Percentiles rank a stretch among this genome's conserved stretches.
These are phyloP conservation scores for Cladosporium oxysporum DNA, from an alignment of 2,329 filamentous ascomycete genomes.

Conservation along the genomic window DNA sequence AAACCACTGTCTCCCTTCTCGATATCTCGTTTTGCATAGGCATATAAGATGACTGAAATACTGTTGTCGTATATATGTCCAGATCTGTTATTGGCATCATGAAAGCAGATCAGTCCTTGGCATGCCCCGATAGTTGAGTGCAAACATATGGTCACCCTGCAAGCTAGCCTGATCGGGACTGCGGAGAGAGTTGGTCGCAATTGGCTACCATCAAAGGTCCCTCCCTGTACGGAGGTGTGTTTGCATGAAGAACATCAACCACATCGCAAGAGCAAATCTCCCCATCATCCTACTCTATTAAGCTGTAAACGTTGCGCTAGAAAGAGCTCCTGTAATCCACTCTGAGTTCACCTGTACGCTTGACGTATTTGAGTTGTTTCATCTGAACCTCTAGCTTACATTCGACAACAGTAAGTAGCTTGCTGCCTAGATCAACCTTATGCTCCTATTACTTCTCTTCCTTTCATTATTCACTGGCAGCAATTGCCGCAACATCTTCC, in stretches of 20 bases:
- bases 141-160: background rate
- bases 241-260: background rate
- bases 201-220: background rate
- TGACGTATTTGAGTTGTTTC: background rate
- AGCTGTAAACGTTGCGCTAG: background rate
- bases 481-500: background rate
- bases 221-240: background rate
- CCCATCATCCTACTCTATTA: background rate
- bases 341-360: background rate
- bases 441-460: background rate
- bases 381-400: slow-evolving; percentile 2
- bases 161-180: background rate
- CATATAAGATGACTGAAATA: no score
- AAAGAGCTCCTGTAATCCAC: background rate
- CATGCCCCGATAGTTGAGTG: background rate
- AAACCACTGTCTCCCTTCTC: background rate
- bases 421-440: slow-evolving; percentile 1
- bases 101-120: background rate
- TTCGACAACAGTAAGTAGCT: slow-evolving; percentile 9
- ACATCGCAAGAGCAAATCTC: background rate
- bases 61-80: no score
- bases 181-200: background rate
- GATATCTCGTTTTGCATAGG: background rate
- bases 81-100: background rate
- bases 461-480: background rate